These are phyloP conservation scores for Lanmaoa rubissima DNA, from an alignment of 768 basidiomycete species.

Conservation along the genomic window DNA sequence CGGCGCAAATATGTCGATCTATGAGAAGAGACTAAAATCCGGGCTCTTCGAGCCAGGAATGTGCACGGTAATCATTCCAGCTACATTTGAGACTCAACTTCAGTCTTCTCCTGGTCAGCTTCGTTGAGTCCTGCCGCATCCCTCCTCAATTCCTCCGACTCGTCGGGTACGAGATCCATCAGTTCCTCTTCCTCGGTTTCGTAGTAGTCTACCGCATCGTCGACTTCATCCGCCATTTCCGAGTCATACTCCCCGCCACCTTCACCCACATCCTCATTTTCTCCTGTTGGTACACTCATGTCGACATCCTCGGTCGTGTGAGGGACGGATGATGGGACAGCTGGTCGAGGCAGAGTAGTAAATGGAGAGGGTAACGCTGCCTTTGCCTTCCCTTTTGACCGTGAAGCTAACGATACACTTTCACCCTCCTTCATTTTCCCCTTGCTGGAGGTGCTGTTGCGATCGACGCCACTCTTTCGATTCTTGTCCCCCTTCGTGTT, in stretches of 20 bases:
- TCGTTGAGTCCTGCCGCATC: slow-evolving; percentile 42
- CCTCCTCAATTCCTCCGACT: slow-evolving; percentile 41
- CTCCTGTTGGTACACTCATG: slow-evolving; percentile 22
- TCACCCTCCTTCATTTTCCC: slow-evolving; percentile 34
- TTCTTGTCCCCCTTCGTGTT: slow-evolving; percentile 60
- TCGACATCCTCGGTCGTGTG: slow-evolving; percentile 26
- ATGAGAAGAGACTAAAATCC: not conserved
- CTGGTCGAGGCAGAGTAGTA: slow-evolving; percentile 29
- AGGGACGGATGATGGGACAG: slow-evolving; percentile 29
- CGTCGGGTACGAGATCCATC: slow-evolving; percentile 43
- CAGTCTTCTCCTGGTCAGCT: slow-evolving; percentile 9
- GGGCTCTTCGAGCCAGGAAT: not conserved
- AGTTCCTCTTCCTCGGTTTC: slow-evolving; percentile 42
- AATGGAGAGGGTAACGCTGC: slow-evolving; percentile 26
- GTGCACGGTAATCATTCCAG: not conserved
- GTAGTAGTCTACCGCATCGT: slow-evolving; percentile 27
- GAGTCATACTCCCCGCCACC: slow-evolving; percentile 28
- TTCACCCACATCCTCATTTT: slow-evolving; percentile 34
- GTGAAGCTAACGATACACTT: slow-evolving; percentile 30
- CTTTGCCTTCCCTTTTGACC: slow-evolving; percentile 33
- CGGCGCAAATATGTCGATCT: not conserved
- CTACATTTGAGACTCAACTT: slow-evolving; percentile 5
- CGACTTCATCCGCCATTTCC: slow-evolving; percentile 26
- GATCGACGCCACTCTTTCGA: slow-evolving; percentile 26
- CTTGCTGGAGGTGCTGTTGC: slow-evolving; percentile 27